A percentile compares a stretch with the other conserved stretches of the same genome.
Conservation (phyloP, 139 green algal species). For the Yamagishiella unicocca region DNA sequence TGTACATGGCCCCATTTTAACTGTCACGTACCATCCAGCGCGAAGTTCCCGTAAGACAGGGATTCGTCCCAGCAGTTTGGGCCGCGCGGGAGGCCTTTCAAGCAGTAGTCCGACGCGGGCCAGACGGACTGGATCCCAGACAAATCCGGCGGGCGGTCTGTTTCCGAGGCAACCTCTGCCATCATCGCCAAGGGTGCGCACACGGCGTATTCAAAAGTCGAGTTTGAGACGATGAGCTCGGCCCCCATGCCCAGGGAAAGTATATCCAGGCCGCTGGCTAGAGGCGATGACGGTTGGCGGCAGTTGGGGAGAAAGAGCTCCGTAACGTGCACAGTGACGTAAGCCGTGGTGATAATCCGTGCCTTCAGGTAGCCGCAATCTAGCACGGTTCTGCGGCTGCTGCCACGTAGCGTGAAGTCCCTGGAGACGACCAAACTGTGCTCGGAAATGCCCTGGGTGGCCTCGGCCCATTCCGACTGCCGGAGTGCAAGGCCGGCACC, state of each 20-base stretch:
- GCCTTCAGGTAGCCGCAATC: constrained; percentile 3
- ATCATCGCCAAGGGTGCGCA: not conserved
- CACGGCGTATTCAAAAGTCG: not conserved
- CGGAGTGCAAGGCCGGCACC: not conserved
- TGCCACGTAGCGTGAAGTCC: not conserved
- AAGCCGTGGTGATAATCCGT: not conserved
- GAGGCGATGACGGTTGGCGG: not conserved
- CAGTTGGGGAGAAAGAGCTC: not conserved
- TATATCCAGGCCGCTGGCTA: not conserved
- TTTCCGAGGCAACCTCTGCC: no score
- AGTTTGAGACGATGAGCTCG: not conserved
- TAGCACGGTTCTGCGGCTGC: not conserved
- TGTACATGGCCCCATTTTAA: no score
- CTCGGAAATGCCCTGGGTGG: no score
- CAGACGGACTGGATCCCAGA: no score
- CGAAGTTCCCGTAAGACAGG: no score
- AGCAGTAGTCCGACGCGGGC: no score
- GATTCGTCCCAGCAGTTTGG: no score
- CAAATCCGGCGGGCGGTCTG: no score
- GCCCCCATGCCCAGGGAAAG: not conserved
- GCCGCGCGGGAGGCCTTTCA: no score
- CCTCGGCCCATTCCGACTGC: not conserved
- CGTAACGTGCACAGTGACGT: not conserved
- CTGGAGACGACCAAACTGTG: no score
- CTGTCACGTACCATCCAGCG: no score